A percentile compares a stretch with the other conserved stretches of the same genome.
Evolutionary conservation across 2,329 filamentous ascomycete genomes (phyloP).

Genomic region (Nemania serpens): DNA sequence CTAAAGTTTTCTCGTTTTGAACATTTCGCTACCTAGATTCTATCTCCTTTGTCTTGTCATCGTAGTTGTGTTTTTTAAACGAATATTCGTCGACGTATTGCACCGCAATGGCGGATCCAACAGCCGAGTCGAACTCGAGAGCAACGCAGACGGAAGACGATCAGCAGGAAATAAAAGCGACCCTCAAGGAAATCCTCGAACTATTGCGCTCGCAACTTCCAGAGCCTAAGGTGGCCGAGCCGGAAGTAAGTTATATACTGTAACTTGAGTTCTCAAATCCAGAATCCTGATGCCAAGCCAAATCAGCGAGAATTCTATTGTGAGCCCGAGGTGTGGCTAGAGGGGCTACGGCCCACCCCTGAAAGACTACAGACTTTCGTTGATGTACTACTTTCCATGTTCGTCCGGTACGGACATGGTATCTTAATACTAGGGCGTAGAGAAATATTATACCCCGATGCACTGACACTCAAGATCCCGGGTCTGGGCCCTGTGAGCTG

Average conservation of each 20-base stretch:
- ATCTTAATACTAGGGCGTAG: background rate
- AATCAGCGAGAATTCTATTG: background rate
- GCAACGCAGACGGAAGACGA: constrained; percentile 4
- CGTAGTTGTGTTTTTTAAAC: too few relatives aligned
- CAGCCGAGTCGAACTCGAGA: too few relatives aligned
- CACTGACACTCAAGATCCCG: background rate
- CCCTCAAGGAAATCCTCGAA: background rate
- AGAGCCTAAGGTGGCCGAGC: background rate
- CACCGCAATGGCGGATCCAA: too few relatives aligned
- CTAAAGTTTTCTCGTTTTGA: too few relatives aligned
- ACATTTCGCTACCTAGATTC: too few relatives aligned
- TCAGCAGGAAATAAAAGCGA: background rate
- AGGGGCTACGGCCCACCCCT: background rate
- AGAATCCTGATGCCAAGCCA: background rate
- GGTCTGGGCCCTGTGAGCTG: too few relatives aligned
- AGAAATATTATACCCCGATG: background rate
- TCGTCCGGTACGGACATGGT: background rate
- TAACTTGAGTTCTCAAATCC: background rate
- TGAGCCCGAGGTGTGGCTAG: background rate
- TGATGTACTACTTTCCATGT: background rate
- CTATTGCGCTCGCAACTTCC: background rate
- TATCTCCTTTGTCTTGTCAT: too few relatives aligned
- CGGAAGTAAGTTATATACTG: background rate
- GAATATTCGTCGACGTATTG: too few relatives aligned
- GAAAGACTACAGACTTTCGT: background rate